Base-by-base conservation (phyloP, 1,139 yeast species). In the Zhuliangozyma blackwelliae region DNA sequence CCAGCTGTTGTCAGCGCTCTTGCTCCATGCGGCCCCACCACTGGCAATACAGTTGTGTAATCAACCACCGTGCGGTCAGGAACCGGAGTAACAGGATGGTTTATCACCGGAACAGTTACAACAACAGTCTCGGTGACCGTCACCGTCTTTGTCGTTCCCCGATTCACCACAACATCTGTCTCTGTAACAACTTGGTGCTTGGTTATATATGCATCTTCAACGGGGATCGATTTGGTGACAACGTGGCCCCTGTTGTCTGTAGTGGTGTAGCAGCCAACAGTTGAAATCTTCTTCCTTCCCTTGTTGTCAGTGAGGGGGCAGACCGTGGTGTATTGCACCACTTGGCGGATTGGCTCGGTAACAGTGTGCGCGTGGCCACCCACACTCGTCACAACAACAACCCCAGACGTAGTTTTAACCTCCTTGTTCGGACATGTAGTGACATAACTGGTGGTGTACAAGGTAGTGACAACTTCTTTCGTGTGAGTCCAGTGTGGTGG, bases 371-470 rank as follows among this genome's bases (percentile, higher is more conserved):
- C 11, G 5, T 25, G 12, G n/a, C 36, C 36, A 13, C 28, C 25
- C 12, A 10, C 13, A 12, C 23, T 23, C 12, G 29, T 34, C 5
- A 34, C 36, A 25, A 34, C 36, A 25, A 34, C 29, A 13, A 34
- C 12, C 8, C 36, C 36, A 16, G 33, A 29, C 13, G 25, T 13
- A 12, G 28, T 34, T 1, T 28, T 20, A 4, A 21, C 19, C 16
- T 28, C 7, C 4, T 20, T 34, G n/a, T 34, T 10, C 9, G 28
- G 20, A 12, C 33, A 29, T 8, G 27, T 22, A 9, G 36, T 34
- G n/a, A 13, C 20, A 28, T 29, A 34, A 4, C 27, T 27, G 10
- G 36, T 34, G 31, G 36, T 34, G 27, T n/a, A 25, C 27, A 10
- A 10, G 11, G 11, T 10, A 25, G 11, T 25, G 11, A 22, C 23